Base-by-base conservation (phyloP, 2,329 filamentous ascomycete species). In the Septoria linicola region DNA sequence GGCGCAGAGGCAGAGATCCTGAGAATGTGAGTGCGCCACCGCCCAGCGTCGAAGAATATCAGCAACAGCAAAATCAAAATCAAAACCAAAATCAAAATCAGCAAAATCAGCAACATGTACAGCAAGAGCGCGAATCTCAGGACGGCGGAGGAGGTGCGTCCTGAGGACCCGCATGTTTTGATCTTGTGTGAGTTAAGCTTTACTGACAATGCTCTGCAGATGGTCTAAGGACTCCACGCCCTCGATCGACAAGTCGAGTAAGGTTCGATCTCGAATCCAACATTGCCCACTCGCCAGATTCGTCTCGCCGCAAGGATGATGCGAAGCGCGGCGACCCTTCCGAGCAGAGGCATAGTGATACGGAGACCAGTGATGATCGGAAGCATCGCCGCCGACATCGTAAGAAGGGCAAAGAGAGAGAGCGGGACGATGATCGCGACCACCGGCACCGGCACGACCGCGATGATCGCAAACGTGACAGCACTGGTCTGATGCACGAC, bases 1-100 rank as follows among this genome's bases (percentile, higher is more conserved):
- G 57, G 35, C 53, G 63, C 43, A 57, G 60, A 62, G 60, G 60
- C 48, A 57, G 57, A 58, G 56, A 63, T 49, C 70, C 57, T 64
- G 69, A 62, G 66, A 73, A 77, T 76, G 75, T 78, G 74, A 77
- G 75, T 78, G 63, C 57, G 55, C 59, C 61, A 49, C 57, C 49
- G 46, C 49, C 45, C 20, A 47, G 31, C 53, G 47, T 45, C 53
- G 41, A 53, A 45, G 45, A 49, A 43, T 45, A 42, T 49, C 49
- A 46, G 39, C 44, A 49, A 41, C 27, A n/a, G n/a, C n/a, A n/a
- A n/a, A n/a, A n/a, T n/a, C n/a, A 47, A 23, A 41, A 51, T 36
- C 52, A 51, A 47, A 41, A 31, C 17, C 23, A 25, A 14, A 27
- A 27, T 27, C 19, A 40, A 19, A 31, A 30, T 35, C 43, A 39